These are phyloP conservation scores for Flaveria bidentis DNA, from an alignment of 129 eudicot genomes.

Conservation along the genomic window DNA sequence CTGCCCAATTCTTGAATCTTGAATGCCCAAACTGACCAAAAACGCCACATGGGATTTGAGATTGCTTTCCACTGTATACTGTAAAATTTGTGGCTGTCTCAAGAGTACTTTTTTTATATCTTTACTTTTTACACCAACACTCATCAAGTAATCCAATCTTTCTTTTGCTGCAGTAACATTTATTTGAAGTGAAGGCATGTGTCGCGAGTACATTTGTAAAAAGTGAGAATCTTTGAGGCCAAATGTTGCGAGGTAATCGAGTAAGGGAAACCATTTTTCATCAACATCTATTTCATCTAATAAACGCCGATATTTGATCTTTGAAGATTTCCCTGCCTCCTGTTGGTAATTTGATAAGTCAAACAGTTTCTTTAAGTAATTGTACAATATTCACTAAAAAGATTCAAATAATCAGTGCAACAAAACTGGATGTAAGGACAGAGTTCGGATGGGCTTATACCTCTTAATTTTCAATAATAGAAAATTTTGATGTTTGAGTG, in stretches of 20 bases:
- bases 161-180: constrained; percentile 75
- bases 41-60: constrained; percentile 87
- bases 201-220: constrained; percentile 83
- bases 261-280: constrained; percentile 79
- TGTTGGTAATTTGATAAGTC: constrained; percentile 36
- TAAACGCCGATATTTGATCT: constrained; percentile 52
- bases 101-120: constrained; percentile 78
- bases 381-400: background rate
- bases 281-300: constrained; percentile 73
- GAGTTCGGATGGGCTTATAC: background rate
- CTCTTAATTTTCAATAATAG: background rate
- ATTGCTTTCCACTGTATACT: constrained; percentile 78
- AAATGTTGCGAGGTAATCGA: constrained; percentile 76
- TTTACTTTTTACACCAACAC: constrained; percentile 75
- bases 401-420: background rate
- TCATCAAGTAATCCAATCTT: constrained; percentile 73
- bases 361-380: constrained; percentile 2
- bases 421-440: background rate
- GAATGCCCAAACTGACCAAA: constrained; percentile 77
- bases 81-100: constrained; percentile 89
- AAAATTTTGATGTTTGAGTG: background rate
- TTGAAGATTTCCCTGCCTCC: constrained; percentile 45
- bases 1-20: constrained; percentile 78
- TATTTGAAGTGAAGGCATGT: constrained; percentile 80
- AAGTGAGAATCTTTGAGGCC: constrained; percentile 87